Conservation (phyloP, 371 early-diverging fungal genomes). For the Coemansia sp. region DNA sequence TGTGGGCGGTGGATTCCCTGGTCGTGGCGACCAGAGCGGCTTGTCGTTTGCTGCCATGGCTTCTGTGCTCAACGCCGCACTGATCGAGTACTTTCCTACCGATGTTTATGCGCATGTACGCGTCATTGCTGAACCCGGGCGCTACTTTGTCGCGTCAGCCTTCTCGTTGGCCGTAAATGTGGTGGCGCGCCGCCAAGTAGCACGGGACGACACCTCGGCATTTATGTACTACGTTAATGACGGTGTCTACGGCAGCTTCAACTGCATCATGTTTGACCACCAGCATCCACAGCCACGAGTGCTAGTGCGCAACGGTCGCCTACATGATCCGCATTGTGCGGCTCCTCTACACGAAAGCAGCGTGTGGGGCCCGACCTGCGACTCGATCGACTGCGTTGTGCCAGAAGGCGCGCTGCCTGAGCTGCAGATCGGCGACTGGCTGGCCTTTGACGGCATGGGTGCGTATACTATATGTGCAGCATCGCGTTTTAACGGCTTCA, state of each 20-base stretch:
- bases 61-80: constrained; percentile 71
- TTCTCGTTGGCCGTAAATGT: constrained; percentile 91
- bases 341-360: constrained; percentile 59
- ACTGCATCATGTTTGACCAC: constrained; percentile 97
- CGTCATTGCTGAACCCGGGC: constrained; percentile 97
- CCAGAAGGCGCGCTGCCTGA: constrained; percentile 72
- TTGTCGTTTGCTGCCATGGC: constrained; percentile 87
- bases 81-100: constrained; percentile 78
- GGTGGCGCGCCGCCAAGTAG: constrained; percentile 80
- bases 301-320: constrained; percentile 50
- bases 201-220: constrained; percentile 60
- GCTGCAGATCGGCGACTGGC: constrained; percentile 94
- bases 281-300: constrained; percentile 73
- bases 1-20: constrained; percentile 98
- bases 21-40: constrained; percentile 67
- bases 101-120: constrained; percentile 59
- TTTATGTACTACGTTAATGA: constrained; percentile 97
- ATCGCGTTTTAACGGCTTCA: constrained; percentile 90
- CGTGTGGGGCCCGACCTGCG: constrained; percentile 99
- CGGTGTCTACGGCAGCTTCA: constrained; percentile 97
- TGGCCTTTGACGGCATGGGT: constrained; percentile 94
- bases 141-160: constrained; percentile 93
- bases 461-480: constrained; percentile 93
- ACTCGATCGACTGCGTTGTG: constrained; percentile 93
- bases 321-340: neutral